A percentile compares a stretch with the other conserved stretches of the same genome.
Evolutionary conservation across 225 moss, liverwort and hornwort genomes (phyloP).

Genomic region (Polytrichum formosum): DNA sequence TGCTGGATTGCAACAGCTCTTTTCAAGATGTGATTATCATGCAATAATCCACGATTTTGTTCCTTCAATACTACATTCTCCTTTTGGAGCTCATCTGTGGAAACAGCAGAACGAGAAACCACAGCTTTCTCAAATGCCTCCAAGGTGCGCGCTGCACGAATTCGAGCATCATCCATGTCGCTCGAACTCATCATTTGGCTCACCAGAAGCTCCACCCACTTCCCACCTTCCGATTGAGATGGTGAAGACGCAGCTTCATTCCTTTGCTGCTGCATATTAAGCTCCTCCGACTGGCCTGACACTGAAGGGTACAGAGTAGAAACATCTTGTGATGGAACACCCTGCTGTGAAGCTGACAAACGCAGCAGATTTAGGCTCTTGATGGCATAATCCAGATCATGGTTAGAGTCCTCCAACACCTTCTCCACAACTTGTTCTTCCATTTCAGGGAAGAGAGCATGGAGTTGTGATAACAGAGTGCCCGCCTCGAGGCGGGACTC

Average conservation of each 20-base stretch:
- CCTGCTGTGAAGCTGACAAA: constrained; percentile 43
- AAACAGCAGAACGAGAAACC: constrained; percentile 38
- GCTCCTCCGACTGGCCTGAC: constrained; percentile 10
- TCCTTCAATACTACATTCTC: constrained; percentile 52
- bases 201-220: constrained; percentile 82
- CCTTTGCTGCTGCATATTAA: constrained; percentile 23
- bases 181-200: constrained; percentile 72
- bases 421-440: constrained; percentile 66
- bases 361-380: constrained; percentile 72
- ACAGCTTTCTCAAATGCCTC: constrained; percentile 81
- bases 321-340: constrained; percentile 19
- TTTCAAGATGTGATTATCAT: constrained; percentile 78
- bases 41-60: constrained; percentile 62
- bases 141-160: constrained; percentile 60
- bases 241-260: constrained; percentile 27
- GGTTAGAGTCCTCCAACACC: constrained; percentile 64
- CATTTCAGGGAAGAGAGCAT: constrained; percentile 63
- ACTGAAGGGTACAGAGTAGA: background rate
- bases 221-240: constrained; percentile 52
- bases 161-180: constrained; percentile 63
- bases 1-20: constrained; percentile 73
- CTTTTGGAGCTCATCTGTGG: constrained; percentile 55
- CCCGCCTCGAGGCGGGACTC: constrained; percentile 63
- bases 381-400: constrained; percentile 73
- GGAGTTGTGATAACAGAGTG: constrained; percentile 46